Conservation (phyloP, 176 grass and related monocot genomes). For the Zea mays region DNA sequence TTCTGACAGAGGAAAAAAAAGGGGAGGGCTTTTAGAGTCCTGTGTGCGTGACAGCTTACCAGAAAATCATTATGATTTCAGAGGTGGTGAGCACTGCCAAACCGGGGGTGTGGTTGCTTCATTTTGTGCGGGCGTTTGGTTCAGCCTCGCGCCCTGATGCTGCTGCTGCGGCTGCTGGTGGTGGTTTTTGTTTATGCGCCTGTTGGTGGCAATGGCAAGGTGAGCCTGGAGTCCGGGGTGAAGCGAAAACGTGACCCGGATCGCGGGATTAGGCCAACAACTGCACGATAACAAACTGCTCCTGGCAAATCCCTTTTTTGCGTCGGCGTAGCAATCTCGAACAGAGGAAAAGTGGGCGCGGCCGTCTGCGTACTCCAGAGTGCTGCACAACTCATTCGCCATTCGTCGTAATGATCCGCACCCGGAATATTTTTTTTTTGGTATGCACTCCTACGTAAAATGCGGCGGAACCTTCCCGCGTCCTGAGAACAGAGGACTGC, state of each 20-base stretch:
- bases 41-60: conserved; percentile 1
- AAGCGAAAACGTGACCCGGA: background rate
- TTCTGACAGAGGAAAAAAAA: background rate
- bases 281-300: background rate
- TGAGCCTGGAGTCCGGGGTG: background rate
- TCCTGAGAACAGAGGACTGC: background rate
- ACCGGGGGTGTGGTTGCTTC: background rate
- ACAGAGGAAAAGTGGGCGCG: background rate
- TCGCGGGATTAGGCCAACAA: conserved; percentile 22
- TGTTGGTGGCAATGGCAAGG: background rate
- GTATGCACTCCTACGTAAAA: background rate
- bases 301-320: background rate
- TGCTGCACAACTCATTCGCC: conserved; percentile 34
- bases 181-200: background rate
- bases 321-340: background rate
- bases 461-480: conserved; percentile 21
- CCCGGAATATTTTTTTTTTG: background rate
- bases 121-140: background rate
- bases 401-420: background rate
- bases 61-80: background rate
- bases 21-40: no score
- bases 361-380: background rate
- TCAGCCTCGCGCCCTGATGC: background rate
- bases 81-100: no score
- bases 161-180: background rate